These are phyloP conservation scores for Globisporangium apiculatum DNA, from an alignment of 352 stramenopile species.

Conservation along the genomic window DNA sequence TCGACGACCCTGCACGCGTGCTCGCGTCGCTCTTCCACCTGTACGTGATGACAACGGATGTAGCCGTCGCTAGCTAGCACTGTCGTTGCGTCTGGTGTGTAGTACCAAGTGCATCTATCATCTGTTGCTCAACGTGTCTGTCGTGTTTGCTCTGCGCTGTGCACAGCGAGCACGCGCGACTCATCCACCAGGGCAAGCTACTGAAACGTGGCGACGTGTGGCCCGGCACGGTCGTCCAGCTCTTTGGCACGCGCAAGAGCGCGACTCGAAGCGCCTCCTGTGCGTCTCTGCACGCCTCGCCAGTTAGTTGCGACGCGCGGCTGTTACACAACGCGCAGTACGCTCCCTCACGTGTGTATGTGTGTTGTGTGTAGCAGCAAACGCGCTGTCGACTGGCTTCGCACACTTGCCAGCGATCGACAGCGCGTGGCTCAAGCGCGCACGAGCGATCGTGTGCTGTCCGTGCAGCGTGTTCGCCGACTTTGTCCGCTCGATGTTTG, in stretches of 20 bases:
- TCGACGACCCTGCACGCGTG: conserved; percentile 56
- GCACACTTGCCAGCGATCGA: conserved; percentile 19
- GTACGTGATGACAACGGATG: conserved; percentile 21
- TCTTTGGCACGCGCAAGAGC: conserved; percentile 64
- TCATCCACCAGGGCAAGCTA: conserved; percentile 77
- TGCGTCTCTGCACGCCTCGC: too few species aligned
- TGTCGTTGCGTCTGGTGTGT: background rate
- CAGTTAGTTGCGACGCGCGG: too few species aligned
- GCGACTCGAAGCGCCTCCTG: background rate
- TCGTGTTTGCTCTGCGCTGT: too few species aligned
- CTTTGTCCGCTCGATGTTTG: conserved; percentile 68
- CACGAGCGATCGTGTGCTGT: conserved; percentile 53
- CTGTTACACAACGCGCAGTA: background rate
- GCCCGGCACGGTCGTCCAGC: conserved; percentile 73
- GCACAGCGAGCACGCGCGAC: conserved; percentile 52
- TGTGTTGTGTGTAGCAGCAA: background rate
- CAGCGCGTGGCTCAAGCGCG: conserved; percentile 31
- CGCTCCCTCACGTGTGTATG: background rate
- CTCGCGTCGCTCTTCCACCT: conserved; percentile 68
- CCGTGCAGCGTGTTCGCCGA: conserved; percentile 54
- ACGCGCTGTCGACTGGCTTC: conserved; percentile 6
- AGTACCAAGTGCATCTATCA: background rate
- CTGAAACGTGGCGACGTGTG: conserved; percentile 80
- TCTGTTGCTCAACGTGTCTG: background rate
- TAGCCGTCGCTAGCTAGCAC: too few species aligned